phyloP scores from a whole-genome alignment of 2,329 filamentous ascomycete genomes.

The Xylariaceae sp. region DNA sequence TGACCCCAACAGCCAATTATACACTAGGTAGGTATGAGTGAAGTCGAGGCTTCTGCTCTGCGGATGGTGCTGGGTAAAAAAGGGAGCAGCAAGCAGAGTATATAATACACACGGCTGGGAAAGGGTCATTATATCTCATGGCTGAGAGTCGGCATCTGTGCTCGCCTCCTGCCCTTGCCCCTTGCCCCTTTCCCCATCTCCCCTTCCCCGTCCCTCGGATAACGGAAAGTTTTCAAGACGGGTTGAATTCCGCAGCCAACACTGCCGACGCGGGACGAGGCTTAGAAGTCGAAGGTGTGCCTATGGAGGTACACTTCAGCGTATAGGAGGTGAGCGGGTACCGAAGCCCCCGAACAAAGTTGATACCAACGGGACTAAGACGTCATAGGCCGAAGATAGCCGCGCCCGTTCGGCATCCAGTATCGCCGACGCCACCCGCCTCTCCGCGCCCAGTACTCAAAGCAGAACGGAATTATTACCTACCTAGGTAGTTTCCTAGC shows the following conservation, averaged over 20 bases:
- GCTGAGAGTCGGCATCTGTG: background rate
- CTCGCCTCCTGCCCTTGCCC: background rate
- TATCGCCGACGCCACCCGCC: slow-evolving; percentile 26
- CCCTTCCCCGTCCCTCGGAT: slow-evolving; percentile 14
- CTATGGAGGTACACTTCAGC: slow-evolving; percentile 1
- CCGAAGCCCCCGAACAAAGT: slow-evolving; percentile 14
- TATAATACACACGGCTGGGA: background rate
- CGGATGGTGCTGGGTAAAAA: background rate
- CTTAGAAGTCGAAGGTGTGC: background rate
- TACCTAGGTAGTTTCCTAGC: too few relatives aligned
- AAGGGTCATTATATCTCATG: background rate
- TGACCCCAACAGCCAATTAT: background rate
- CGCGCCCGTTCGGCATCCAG: slow-evolving; percentile 12
- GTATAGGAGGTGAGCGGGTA: slow-evolving; percentile 9
- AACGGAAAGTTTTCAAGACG: slow-evolving; percentile 26
- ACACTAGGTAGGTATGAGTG: background rate
- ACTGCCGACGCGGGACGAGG: slow-evolving; percentile 6
- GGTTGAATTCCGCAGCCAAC: slow-evolving; percentile 28
- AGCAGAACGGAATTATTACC: background rate
- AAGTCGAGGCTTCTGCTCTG: background rate
- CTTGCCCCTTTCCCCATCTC: slow-evolving; percentile 34
- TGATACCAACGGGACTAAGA: slow-evolving; percentile 21
- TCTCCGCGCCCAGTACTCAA: background rate
- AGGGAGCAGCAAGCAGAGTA: background rate
- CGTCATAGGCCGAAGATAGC: slow-evolving; percentile 30